These are phyloP conservation scores for Erysimum cheiri DNA, from an alignment of 441 rosid genomes.

Conservation along the genomic window DNA sequence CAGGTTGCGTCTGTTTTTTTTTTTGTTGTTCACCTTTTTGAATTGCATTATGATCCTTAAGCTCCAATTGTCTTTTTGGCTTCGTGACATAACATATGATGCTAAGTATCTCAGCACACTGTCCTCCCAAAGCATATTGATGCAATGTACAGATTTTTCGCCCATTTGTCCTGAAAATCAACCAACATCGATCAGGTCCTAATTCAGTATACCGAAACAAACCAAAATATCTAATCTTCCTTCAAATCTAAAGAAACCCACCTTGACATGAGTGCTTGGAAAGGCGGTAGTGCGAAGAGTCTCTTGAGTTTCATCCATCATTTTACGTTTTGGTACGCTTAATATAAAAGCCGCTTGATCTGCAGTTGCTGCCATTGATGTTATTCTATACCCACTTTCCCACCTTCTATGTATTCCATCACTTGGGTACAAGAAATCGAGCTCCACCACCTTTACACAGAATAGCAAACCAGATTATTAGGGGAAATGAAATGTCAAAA, in stretches of 20 bases:
- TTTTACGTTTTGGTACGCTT: slow-evolving; percentile 78
- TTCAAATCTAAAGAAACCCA: slow-evolving; percentile 26
- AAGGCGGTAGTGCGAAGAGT: slow-evolving; percentile 91
- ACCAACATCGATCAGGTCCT: slow-evolving; percentile 1
- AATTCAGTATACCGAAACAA: slow-evolving; percentile 17
- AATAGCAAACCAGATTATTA: neutral
- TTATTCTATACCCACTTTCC: slow-evolving; percentile 83
- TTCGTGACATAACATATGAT: slow-evolving; percentile 16
- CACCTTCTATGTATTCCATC: slow-evolving; percentile 86
- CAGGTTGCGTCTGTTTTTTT: slow-evolving; percentile 13
- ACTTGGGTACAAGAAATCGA: slow-evolving; percentile 85
- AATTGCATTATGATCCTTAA: slow-evolving; percentile 1
- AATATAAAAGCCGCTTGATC: slow-evolving; percentile 88
- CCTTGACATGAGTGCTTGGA: slow-evolving; percentile 96
- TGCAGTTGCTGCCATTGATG: slow-evolving; percentile 82
- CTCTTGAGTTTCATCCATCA: slow-evolving; percentile 89
- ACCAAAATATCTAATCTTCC: neutral
- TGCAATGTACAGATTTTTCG: slow-evolving; percentile 82
- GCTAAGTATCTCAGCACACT: slow-evolving; percentile 52
- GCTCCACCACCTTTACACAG: slow-evolving; percentile 76
- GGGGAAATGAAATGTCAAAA: neutral
- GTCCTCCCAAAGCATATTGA: slow-evolving; percentile 81
- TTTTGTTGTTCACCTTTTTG: neutral
- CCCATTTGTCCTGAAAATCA: slow-evolving; percentile 73
- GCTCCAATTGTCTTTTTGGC: slow-evolving; percentile 3